Percentiles rank a stretch among this genome's conserved stretches.
phyloP scores from a whole-genome alignment of 1,284 basidiomycete genomes.

The Exobasidium cylindrosporum region DNA sequence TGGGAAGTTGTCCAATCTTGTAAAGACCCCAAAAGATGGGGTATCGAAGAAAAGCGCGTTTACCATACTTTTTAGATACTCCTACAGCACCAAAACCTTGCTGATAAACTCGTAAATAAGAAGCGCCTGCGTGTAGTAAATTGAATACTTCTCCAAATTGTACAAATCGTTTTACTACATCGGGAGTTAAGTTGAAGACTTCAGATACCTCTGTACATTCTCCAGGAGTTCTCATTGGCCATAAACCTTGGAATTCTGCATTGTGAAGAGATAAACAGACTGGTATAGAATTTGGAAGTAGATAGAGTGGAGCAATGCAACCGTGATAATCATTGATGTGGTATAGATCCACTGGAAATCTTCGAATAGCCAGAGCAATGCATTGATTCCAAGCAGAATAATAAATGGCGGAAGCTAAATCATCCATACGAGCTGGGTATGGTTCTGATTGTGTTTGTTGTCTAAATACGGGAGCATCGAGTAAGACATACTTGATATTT shows the following conservation, averaged over 20 bases:
- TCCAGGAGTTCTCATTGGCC: constrained; percentile 3
- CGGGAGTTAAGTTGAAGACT: constrained; percentile 6
- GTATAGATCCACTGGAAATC: constrained; percentile 6
- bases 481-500: constrained; percentile 2
- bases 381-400: constrained; percentile 8
- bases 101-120: constrained; percentile 6
- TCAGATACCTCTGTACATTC: constrained; percentile 1
- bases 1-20: constrained; percentile 5
- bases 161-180: neutral
- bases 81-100: constrained; percentile 5
- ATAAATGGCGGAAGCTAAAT: constrained; percentile 5
- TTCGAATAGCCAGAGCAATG: neutral
- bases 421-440: constrained; percentile 4
- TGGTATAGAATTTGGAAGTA: neutral
- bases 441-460: constrained; percentile 10
- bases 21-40: constrained; percentile 8
- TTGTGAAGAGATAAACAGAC: constrained; percentile 5
- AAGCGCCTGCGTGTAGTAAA: constrained; percentile 4
- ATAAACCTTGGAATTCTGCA: constrained; percentile 3
- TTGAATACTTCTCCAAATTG: constrained; percentile 7
- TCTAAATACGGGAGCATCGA: constrained; percentile 6
- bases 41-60: neutral
- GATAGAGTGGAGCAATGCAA: constrained; percentile 6
- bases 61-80: constrained; percentile 6
- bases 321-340: constrained; percentile 11